phyloP scores from a whole-genome alignment of 768 basidiomycete genomes.

The Inosperma sp. region DNA sequence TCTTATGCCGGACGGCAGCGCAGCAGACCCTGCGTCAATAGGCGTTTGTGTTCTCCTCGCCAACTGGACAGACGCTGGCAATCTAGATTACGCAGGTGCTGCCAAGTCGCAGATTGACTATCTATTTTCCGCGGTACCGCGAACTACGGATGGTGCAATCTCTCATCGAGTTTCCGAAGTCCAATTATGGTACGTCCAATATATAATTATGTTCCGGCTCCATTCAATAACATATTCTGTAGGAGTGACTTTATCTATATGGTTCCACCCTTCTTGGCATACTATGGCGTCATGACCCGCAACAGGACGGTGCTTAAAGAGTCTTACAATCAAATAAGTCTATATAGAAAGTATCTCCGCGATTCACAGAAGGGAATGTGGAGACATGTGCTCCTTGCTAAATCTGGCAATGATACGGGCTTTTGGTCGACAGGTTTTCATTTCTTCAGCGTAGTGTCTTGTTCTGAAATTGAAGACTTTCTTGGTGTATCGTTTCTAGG shows the following conservation, averaged over 20 bases:
- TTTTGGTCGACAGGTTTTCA: conserved; percentile 75
- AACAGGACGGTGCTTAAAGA: conserved; percentile 58
- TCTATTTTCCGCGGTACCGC: conserved; percentile 52
- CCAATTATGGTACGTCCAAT: conserved; percentile 58
- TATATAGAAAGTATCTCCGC: conserved; percentile 65
- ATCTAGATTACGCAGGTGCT: conserved; percentile 55
- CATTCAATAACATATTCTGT: conserved; percentile 1
- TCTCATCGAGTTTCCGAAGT: conserved; percentile 68
- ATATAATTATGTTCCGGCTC: background rate
- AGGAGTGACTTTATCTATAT: conserved; percentile 83
- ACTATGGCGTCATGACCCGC: conserved; percentile 61
- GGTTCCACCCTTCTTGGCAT: conserved; percentile 85
- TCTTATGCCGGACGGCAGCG: conserved; percentile 51
- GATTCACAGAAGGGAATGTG: conserved; percentile 58
- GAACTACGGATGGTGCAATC: conserved; percentile 71
- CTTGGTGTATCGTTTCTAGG: conserved; percentile 37
- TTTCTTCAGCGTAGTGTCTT: background rate
- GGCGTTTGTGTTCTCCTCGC: conserved; percentile 63
- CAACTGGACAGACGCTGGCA: conserved; percentile 44
- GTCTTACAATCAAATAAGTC: conserved; percentile 64
- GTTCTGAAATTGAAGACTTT: background rate
- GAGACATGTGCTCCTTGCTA: conserved; percentile 69
- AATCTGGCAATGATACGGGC: conserved; percentile 49
- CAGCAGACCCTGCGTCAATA: conserved; percentile 78
- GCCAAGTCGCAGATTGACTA: conserved; percentile 64